A percentile compares a stretch with the other conserved stretches of the same genome.
Evolutionary conservation across 306 rosid genomes (phyloP).

Genomic region (Pterocarpus santalinus): DNA sequence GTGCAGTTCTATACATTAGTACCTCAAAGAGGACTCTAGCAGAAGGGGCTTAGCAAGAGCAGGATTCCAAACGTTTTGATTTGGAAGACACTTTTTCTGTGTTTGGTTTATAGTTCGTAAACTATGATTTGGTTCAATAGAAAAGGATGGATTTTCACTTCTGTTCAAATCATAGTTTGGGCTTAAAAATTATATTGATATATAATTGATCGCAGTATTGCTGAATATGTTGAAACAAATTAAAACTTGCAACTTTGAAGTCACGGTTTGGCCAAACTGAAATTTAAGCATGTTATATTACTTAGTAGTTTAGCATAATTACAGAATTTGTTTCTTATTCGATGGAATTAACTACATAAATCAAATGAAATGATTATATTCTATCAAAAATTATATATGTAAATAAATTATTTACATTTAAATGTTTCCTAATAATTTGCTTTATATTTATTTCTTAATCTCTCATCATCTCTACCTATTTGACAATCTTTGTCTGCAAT

Average conservation of each 20-base stretch:
- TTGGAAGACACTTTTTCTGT: not conserved
- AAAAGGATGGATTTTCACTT: not conserved
- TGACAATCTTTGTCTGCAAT: no score
- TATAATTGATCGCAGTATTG: not conserved
- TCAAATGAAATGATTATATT: not conserved
- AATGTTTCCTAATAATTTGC: no score
- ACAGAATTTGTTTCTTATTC: not conserved
- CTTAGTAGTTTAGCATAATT: no score
- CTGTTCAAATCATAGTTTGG: not conserved
- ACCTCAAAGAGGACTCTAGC: conserved; percentile 91
- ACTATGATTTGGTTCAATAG: not conserved
- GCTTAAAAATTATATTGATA: not conserved
- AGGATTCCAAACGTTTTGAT: conserved; percentile 11
- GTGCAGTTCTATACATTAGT: conserved; percentile 93
- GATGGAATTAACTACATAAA: not conserved
- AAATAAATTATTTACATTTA: no score
- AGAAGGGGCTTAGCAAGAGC: conserved; percentile 70
- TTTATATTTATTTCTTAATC: no score
- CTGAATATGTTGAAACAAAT: not conserved
- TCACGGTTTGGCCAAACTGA: not conserved
- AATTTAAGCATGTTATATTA: no score
- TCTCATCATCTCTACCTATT: no score
- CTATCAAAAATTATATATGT: no score
- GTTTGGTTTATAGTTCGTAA: not conserved
- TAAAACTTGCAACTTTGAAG: not conserved